Percentiles rank a stretch among this genome's conserved stretches.
These are phyloP conservation scores for Nothophytophthora sp. DNA, from an alignment of 352 stramenopile genomes.

Conservation along the genomic window DNA sequence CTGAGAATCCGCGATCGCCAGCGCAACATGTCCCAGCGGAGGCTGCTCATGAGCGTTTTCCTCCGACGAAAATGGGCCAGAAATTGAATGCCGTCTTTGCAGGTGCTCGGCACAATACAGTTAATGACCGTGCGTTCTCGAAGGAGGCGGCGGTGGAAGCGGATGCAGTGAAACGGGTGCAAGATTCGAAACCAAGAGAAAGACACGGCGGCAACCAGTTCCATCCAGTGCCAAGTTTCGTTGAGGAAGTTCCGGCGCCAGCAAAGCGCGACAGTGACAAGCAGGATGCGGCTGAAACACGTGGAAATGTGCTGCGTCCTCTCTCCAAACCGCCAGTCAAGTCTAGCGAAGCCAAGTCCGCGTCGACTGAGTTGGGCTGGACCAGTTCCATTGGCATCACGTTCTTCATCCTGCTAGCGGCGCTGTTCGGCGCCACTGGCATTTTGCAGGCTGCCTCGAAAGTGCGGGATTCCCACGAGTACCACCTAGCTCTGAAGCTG, in stretches of 20 bases:
- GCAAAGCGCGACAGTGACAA: not conserved
- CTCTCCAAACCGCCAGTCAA: not conserved
- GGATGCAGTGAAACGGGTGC: not conserved
- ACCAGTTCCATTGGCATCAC: conserved; percentile 15
- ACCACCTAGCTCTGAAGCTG: conserved; percentile 38
- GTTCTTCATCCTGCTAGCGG: conserved; percentile 25
- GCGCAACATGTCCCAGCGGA: conserved; percentile 7
- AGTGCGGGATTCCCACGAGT: conserved; percentile 47
- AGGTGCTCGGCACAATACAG: not conserved
- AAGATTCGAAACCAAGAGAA: no score
- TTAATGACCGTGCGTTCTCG: not conserved
- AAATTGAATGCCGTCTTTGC: conserved; percentile 16
- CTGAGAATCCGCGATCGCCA: conserved; percentile 14
- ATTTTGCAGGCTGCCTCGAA: conserved; percentile 36
- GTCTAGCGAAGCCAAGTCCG: not conserved
- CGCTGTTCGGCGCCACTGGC: conserved; percentile 38
- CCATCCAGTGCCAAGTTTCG: not conserved
- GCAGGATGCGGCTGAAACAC: no score
- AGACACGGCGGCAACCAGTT: no score
- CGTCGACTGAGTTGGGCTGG: not conserved
- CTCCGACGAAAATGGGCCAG: conserved; percentile 26
- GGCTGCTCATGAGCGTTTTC: conserved; percentile 2
- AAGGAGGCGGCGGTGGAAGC: not conserved
- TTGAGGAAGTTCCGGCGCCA: not conserved
- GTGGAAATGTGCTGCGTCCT: no score